phyloP scores from a whole-genome alignment of 805 yeast species.

The Cyberlindnera veronae region DNA sequence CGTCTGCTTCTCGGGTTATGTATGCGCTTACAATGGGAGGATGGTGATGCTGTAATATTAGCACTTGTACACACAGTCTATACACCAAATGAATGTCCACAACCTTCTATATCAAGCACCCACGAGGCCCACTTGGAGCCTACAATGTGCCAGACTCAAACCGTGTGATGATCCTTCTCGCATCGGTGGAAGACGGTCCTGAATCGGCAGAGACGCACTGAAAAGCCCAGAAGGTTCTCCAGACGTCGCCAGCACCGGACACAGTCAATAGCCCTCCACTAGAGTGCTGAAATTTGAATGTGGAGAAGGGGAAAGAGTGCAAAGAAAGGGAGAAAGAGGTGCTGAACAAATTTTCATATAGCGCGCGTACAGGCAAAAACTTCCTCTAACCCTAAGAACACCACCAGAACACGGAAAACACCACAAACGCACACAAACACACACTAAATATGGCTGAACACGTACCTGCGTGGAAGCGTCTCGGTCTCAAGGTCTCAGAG shows the following conservation, averaged over 20 bases:
- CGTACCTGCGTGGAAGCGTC: slow-evolving; percentile 82
- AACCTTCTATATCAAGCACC: slow-evolving; percentile 32
- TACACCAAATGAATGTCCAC: slow-evolving; percentile 26
- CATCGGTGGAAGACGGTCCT: slow-evolving; percentile 10
- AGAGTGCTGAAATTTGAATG: slow-evolving; percentile 26
- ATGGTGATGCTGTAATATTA: too few species aligned
- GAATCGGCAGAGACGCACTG: too few species aligned
- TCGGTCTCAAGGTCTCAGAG: slow-evolving; percentile 62
- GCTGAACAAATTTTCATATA: slow-evolving; percentile 2
- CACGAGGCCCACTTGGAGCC: slow-evolving; percentile 16
- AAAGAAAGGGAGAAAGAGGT: not conserved
- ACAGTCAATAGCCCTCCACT: not conserved
- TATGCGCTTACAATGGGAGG: not conserved
- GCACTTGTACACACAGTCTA: too few species aligned
- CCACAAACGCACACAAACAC: not conserved
- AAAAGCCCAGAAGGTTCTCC: not conserved
- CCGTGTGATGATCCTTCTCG: slow-evolving; percentile 30
- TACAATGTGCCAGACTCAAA: slow-evolving; percentile 30
- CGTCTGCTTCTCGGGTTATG: not conserved
- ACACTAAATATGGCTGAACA: slow-evolving; percentile 21
- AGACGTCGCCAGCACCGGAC: not conserved
- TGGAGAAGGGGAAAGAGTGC: slow-evolving; percentile 8
- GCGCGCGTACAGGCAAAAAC: slow-evolving; percentile 7
- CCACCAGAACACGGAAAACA: not conserved
- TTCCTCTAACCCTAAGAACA: not conserved